A percentile compares a stretch with the other conserved stretches of the same genome.
These are phyloP conservation scores for Exophiala alcalophila DNA, from an alignment of 2,329 filamentous ascomycete genomes.

Conservation along the genomic window DNA sequence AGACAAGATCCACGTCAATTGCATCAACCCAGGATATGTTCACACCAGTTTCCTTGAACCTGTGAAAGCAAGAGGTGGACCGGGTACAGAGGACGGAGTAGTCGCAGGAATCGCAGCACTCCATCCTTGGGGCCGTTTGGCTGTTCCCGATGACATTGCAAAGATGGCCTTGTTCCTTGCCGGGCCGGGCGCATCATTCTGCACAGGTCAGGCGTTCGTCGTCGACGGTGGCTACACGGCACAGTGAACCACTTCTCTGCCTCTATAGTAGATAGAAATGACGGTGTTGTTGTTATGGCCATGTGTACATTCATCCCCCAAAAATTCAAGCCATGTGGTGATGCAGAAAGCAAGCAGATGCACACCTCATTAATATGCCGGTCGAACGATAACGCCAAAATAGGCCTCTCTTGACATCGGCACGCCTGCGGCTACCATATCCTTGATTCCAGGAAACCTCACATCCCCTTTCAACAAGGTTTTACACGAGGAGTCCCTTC, in stretches of 20 bases:
- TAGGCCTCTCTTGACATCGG: background rate
- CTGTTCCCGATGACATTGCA: constrained; percentile 28
- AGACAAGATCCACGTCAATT: constrained; percentile 47
- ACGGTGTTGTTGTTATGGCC: too few relatives aligned
- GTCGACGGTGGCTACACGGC: constrained; percentile 46
- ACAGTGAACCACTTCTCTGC: background rate
- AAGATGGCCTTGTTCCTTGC: constrained; percentile 32
- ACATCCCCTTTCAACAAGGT: constrained; percentile 1
- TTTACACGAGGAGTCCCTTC: constrained; percentile 1
- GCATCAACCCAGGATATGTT: constrained; percentile 51
- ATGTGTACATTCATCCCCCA: too few relatives aligned
- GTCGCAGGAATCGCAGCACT: too few relatives aligned
- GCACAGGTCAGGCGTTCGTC: constrained; percentile 44
- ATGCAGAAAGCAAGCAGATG: too few relatives aligned
- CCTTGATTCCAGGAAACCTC: background rate
- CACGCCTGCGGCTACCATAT: constrained; percentile 5
- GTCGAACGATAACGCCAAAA: too few relatives aligned
- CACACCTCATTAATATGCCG: too few relatives aligned
- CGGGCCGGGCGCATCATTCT: constrained; percentile 45
- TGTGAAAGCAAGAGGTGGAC: too few relatives aligned
- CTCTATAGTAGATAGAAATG: too few relatives aligned
- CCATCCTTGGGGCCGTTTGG: constrained; percentile 24
- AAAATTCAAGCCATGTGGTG: too few relatives aligned
- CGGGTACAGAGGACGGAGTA: too few relatives aligned
- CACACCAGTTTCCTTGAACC: constrained; percentile 6